A percentile compares a stretch with the other conserved stretches of the same genome.
phyloP scores from a whole-genome alignment of 352 stramenopile genomes.

The Globisporangium mamillatum region DNA sequence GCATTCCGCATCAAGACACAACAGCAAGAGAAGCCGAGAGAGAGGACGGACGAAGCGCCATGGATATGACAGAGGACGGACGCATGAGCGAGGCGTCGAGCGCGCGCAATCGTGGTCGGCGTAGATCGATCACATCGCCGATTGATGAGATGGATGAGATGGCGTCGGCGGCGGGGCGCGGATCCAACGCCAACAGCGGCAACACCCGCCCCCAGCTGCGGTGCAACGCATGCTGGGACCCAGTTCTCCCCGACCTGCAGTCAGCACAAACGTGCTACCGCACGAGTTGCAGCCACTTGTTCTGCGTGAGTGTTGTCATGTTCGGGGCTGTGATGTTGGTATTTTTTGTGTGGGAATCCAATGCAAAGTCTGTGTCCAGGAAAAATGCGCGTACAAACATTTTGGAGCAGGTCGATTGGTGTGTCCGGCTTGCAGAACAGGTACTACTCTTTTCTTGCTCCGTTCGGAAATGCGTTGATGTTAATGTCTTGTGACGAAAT shows the following conservation, averaged over 20 bases:
- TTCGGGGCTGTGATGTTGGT: background rate
- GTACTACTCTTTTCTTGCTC: conserved; percentile 18
- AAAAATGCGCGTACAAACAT: conserved; percentile 86
- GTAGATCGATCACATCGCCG: conserved; percentile 25
- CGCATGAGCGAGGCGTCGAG: conserved; percentile 79
- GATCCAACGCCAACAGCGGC: conserved; percentile 11
- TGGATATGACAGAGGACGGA: conserved; percentile 51
- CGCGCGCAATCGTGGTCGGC: conserved; percentile 38
- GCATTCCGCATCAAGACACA: conserved; percentile 15
- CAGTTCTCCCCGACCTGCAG: conserved; percentile 53
- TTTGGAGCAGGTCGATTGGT: conserved; percentile 62
- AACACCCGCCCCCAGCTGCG: conserved; percentile 56
- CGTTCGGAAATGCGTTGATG: background rate
- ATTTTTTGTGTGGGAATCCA: background rate
- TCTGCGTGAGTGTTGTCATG: conserved; percentile 41
- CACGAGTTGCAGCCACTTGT: conserved; percentile 72
- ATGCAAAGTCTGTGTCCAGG: conserved; percentile 26
- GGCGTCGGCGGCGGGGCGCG: conserved; percentile 18
- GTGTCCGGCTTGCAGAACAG: conserved; percentile 55
- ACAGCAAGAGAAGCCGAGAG: background rate
- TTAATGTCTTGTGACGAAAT: background rate
- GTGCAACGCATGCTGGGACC: conserved; percentile 79
- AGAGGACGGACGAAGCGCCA: background rate
- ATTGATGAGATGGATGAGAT: conserved; percentile 50
- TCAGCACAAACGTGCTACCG: conserved; percentile 78